These are phyloP conservation scores for Sporothrix schenckii DNA, from an alignment of 2,329 filamentous ascomycete species.

Conservation along the genomic window DNA sequence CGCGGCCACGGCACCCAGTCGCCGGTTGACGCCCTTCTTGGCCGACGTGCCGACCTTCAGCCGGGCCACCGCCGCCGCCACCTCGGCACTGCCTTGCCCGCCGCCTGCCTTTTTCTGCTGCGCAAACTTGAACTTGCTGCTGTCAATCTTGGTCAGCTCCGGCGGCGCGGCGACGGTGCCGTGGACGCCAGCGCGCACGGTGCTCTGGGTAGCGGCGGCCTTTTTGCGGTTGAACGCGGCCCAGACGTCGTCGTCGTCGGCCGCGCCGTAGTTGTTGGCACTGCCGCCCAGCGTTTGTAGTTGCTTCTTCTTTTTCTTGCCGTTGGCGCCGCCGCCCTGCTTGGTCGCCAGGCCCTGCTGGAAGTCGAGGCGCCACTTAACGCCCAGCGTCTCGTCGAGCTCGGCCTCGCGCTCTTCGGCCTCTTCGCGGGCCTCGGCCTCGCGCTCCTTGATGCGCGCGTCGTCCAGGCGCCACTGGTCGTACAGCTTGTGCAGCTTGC, in stretches of 20 bases:
- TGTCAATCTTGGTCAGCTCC: conserved; percentile 62
- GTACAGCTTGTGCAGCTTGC: conserved; percentile 77
- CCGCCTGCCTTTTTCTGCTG: conserved; percentile 23
- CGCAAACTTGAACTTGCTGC: conserved; percentile 62
- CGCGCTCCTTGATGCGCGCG: conserved; percentile 62
- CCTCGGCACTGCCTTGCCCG: conserved; percentile 10
- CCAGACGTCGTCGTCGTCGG: conserved; percentile 71
- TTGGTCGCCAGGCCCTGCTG: conserved; percentile 46
- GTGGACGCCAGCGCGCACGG: conserved; percentile 47
- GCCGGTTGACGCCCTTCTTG: not conserved
- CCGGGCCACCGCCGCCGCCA: conserved; percentile 3
- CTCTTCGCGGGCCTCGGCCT: conserved; percentile 66
- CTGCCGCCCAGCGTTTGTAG: conserved; percentile 42
- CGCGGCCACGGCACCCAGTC: conserved; percentile 10
- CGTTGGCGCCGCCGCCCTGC: conserved; percentile 39
- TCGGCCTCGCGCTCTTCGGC: conserved; percentile 66
- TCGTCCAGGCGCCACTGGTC: conserved; percentile 75
- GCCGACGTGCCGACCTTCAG: not conserved
- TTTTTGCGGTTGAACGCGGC: conserved; percentile 69
- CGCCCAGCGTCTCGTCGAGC: conserved; percentile 56
- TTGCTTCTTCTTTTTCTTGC: conserved; percentile 19
- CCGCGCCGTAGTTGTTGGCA: conserved; percentile 39
- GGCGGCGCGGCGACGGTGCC: conserved; percentile 76
- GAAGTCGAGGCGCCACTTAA: conserved; percentile 52
- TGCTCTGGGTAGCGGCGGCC: conserved; percentile 53